Conservation (phyloP, 2,329 filamentous ascomycete genomes). For the Cordyceps militaris region DNA sequence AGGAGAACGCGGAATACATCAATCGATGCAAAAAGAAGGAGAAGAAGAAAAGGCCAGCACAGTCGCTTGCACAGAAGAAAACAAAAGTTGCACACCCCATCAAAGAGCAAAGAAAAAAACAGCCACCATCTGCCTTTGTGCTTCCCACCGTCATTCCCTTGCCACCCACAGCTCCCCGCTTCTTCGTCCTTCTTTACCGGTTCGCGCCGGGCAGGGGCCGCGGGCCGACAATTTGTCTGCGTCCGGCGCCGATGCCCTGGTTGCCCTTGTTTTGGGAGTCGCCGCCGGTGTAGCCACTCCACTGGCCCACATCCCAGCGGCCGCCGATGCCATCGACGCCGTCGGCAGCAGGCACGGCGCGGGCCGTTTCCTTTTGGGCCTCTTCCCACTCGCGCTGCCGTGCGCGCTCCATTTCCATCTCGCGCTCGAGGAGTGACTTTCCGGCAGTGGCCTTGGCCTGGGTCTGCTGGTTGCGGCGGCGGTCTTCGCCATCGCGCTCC, state of each 20-base stretch:
- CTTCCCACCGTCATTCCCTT: slow-evolving; percentile 14
- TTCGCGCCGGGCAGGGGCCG: slow-evolving; percentile 51
- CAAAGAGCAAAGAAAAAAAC: background rate
- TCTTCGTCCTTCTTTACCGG: background rate
- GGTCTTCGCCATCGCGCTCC: slow-evolving; percentile 57
- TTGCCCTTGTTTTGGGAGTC: slow-evolving; percentile 64
- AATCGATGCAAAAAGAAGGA: background rate
- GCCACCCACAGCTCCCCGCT: background rate
- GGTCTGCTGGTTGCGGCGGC: slow-evolving; percentile 48
- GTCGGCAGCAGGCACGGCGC: slow-evolving; percentile 41
- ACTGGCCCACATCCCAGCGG: slow-evolving; percentile 70
- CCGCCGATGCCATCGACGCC: slow-evolving; percentile 57
- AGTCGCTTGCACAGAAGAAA: background rate
- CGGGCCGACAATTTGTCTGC: slow-evolving; percentile 74
- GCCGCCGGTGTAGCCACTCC: slow-evolving; percentile 67
- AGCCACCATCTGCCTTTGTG: background rate
- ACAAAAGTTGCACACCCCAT: background rate
- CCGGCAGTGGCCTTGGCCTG: slow-evolving; percentile 56
- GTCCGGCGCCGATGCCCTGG: slow-evolving; percentile 60
- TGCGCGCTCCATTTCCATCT: slow-evolving; percentile 73
- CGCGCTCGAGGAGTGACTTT: slow-evolving; percentile 67
- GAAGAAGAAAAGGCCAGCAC: background rate
- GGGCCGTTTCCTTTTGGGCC: slow-evolving; percentile 56
- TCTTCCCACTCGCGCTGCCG: slow-evolving; percentile 76
- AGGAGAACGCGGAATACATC: background rate